Base-by-base conservation (phyloP, 2,329 filamentous ascomycete genomes). In the Magnaporthiopsis poae region DNA sequence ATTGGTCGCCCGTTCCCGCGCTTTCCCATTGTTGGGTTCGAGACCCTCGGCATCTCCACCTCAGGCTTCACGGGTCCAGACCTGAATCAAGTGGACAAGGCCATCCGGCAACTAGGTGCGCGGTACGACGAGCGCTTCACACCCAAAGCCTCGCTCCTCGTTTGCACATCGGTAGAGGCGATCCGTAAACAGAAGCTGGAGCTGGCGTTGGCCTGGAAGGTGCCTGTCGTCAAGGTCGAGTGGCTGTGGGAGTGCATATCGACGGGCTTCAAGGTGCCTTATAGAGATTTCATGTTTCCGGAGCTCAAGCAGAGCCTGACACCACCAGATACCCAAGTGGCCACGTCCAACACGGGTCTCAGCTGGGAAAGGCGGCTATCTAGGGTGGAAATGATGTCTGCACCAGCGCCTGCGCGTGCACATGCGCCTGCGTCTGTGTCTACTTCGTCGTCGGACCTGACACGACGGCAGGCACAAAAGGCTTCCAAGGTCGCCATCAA, bases 211-310 rank as follows among this genome's bases (percentile, higher is more conserved):
- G 83, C 88, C 71, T 91, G 90, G 82, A 83, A 84, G 5, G 89
- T 98, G 13, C 91, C 92, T 1, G 86, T 94, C n/a, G 90, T 98
- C 13, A 84, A 84, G 9, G 85, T 86, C 25, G 85, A 89, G 29
- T 99, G 95, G 95, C 80, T 99, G 2, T 95, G 90, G 88, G 84
- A 88, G 65, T 95, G 90, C 70, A 87, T 97, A 64, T 80, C 82
- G 72, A 84, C 79, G 0, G 85, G 85, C 5, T 78, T 71, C 68
- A 77, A 79, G 3, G 75, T 80, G 2, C 80, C 84, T 0, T 74
- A 81, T 61, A 77, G 80, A 59, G 71, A 75, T 8, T 85, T 77
- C 65, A 72, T 84, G 66, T 85, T 82, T 66, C 75, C 80, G 0
- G 80, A 83, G 68, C 72, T 85, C 35, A 77, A 75, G 64, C 74